Conservation (phyloP, 2,329 filamentous ascomycete genomes). For the Aspergillus eucalypticola region DNA sequence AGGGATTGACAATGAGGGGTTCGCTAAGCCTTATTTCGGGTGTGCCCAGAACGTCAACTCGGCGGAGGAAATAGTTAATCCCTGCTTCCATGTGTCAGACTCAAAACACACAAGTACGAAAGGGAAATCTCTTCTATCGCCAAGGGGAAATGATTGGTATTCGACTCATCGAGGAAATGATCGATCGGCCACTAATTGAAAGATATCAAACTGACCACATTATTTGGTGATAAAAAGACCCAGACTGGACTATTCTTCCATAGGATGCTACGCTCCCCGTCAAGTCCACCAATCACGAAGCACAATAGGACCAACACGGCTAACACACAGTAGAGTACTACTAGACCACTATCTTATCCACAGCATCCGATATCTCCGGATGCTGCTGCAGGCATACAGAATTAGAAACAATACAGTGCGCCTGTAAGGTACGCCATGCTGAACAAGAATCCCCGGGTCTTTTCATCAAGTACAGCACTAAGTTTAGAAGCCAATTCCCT, state of each 20-base stretch:
- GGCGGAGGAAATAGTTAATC: neutral
- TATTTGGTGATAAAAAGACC: neutral
- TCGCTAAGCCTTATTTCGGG: conserved; percentile 12
- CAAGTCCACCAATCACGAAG: neutral
- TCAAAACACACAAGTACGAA: neutral
- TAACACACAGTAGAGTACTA: neutral
- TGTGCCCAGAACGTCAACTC: conserved; percentile 1
- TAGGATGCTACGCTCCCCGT: conserved; percentile 2
- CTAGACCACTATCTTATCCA: neutral
- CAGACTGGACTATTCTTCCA: conserved; percentile 10
- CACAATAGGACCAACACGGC: neutral
- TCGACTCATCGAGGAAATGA: conserved; percentile 9
- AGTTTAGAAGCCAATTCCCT: no score
- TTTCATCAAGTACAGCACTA: no score
- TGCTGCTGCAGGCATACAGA: neutral
- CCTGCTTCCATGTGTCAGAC: conserved; percentile 14
- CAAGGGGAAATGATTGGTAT: neutral
- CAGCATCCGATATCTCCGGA: neutral
- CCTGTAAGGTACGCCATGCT: neutral
- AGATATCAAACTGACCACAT: neutral
- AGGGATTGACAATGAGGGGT: conserved; percentile 1
- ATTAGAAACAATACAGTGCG: neutral
- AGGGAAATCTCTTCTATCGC: neutral
- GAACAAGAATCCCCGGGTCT: neutral
- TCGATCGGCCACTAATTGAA: conserved; percentile 1